These are phyloP conservation scores for Ambrosia hybrid DNA, from an alignment of 140 eudicot genomes.

Conservation along the genomic window DNA sequence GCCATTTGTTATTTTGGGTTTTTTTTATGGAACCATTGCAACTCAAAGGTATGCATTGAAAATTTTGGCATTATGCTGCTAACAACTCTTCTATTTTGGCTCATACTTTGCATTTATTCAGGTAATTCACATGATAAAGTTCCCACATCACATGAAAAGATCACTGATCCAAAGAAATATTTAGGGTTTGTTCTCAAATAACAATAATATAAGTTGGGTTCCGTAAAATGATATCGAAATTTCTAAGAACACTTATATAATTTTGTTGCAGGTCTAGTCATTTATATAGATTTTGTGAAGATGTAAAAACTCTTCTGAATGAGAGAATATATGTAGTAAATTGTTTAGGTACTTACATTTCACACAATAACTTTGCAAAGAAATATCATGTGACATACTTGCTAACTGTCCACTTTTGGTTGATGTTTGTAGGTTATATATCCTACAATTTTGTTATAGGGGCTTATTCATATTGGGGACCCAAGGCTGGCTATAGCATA, in stretches of 20 bases:
- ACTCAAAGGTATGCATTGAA: slow-evolving; percentile 56
- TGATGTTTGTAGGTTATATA: slow-evolving; percentile 73
- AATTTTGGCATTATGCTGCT: not conserved
- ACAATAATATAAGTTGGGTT: not conserved
- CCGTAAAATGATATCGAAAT: not conserved
- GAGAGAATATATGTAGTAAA: slow-evolving; percentile 78
- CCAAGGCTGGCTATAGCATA: slow-evolving; percentile 91
- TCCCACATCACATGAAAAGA: slow-evolving; percentile 21
- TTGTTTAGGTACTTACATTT: slow-evolving; percentile 62
- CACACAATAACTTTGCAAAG: slow-evolving; percentile 7
- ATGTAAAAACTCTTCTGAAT: slow-evolving; percentile 59
- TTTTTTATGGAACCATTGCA: slow-evolving; percentile 75
- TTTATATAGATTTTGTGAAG: slow-evolving; percentile 44
- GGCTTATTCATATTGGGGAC: slow-evolving; percentile 99
- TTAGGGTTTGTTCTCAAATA: slow-evolving; percentile 37
- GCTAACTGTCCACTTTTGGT: slow-evolving; percentile 9
- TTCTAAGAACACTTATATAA: slow-evolving; percentile 8
- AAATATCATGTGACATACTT: not conserved
- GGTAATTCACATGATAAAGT: slow-evolving; percentile 34
- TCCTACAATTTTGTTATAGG: slow-evolving; percentile 92
- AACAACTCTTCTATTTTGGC: slow-evolving; percentile 16
- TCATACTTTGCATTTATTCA: slow-evolving; percentile 20
- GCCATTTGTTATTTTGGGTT: slow-evolving; percentile 87
- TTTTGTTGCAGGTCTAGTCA: slow-evolving; percentile 32
- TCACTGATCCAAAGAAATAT: slow-evolving; percentile 21